phyloP scores from a whole-genome alignment of 495 filamentous ascomycete genomes.

The Extremus antarcticus region DNA sequence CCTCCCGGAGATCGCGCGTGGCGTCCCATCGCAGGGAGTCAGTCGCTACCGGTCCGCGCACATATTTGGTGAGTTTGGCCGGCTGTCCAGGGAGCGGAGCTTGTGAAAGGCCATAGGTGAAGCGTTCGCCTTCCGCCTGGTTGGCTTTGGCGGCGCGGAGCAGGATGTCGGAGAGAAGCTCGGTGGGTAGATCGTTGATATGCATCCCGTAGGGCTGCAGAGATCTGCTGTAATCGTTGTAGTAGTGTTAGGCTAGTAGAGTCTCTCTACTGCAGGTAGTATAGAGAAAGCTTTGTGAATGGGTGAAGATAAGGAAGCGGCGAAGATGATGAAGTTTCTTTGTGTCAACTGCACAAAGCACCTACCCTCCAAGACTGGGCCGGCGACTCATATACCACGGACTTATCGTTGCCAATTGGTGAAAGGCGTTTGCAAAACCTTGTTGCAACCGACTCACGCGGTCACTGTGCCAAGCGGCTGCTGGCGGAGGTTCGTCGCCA shows the following conservation, averaged over 20 bases:
- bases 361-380: background rate
- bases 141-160: conserved; percentile 37
- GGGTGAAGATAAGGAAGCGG: background rate
- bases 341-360: background rate
- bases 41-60: conserved; percentile 38
- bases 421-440: background rate
- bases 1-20: conserved; percentile 35
- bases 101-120: conserved; percentile 42
- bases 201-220: conserved; percentile 20
- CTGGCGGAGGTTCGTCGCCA: background rate
- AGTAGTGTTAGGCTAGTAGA: background rate
- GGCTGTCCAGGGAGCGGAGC: conserved; percentile 35
- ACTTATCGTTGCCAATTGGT: background rate
- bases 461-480: background rate
- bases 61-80: conserved; percentile 34
- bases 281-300: background rate
- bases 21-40: conserved; percentile 41
- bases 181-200: conserved; percentile 40
- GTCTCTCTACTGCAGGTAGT: background rate
- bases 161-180: conserved; percentile 42
- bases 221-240: background rate
- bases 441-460: background rate
- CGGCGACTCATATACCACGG: background rate
- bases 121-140: conserved; percentile 30
- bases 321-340: background rate